These are phyloP conservation scores for Pichia scutulata DNA, from an alignment of 805 yeast genomes.

Conservation along the genomic window DNA sequence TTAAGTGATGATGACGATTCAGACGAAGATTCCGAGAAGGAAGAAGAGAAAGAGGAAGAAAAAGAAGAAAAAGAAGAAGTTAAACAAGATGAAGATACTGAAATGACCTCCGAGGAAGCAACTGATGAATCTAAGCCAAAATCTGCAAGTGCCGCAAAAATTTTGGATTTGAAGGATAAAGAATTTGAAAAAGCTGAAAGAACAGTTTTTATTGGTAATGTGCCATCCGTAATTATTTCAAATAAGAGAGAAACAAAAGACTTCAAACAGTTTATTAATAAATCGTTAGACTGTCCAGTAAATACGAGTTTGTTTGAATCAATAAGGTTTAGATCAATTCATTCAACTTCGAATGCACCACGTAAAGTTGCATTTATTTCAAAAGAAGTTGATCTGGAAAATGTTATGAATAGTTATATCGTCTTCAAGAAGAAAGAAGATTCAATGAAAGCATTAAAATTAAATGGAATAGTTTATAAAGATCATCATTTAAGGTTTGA, in stretches of 20 bases:
- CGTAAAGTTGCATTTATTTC: constrained; percentile 85
- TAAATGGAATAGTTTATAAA: constrained; percentile 64
- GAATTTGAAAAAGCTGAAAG: constrained; percentile 78
- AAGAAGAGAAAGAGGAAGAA: constrained; percentile 2
- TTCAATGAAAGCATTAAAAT: constrained; percentile 36
- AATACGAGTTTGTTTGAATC: constrained; percentile 42
- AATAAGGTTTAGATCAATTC: constrained; percentile 84
- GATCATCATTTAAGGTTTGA: constrained; percentile 83
- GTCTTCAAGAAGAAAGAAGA: constrained; percentile 56
- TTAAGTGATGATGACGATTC: constrained; percentile 23
- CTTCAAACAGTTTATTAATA: constrained; percentile 56
- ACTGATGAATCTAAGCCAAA: constrained; percentile 17
- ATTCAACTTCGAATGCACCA: constrained; percentile 81
- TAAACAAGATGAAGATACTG: constrained; percentile 6
- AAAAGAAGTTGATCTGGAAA: constrained; percentile 71
- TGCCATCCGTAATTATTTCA: constrained; percentile 56
- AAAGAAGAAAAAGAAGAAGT: constrained; percentile 16
- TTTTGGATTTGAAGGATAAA: constrained; percentile 53
- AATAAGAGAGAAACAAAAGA: constrained; percentile 52
- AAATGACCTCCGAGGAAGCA: constrained; percentile 14
- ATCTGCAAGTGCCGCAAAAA: constrained; percentile 33
- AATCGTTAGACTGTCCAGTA: constrained; percentile 17
- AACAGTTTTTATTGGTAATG: constrained; percentile 85
- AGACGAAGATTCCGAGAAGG: constrained; percentile 14
- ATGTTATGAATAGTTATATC: constrained; percentile 80